Evolutionary conservation across 352 stramenopile species (phyloP), one percentile per base, ranked within the genome.

Genomic region (Phytophthora citricola): DNA sequence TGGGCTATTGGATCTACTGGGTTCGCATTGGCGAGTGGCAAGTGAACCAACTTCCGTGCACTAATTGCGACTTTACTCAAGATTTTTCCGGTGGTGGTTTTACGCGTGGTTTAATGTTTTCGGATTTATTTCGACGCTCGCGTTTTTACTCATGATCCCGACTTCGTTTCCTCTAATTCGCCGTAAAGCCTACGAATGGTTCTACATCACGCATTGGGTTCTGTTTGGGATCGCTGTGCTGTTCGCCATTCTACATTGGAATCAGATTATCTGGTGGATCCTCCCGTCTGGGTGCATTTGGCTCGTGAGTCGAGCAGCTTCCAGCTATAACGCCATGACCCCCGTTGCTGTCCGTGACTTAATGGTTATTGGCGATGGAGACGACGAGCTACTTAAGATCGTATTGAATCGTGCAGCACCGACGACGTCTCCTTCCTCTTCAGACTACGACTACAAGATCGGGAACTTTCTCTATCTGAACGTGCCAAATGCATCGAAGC

Each of bases 221-320:
- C 38, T 43, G 5, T 43, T 43, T 43, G 38, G 6, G 3, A 20
- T 43, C 7, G 38, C 38, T 20, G 38, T 43, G 14, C 15, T 43
- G 38, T 43, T 43, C 38, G 38, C 38, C n/a, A 43, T 43, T 43
- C n/a, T 43, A 14, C 38, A 43, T 20, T 43, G 38, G 38, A 43
- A 43, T 43, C 38, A 43, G 38, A 43, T 43, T 43, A 43, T 43
- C 8, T 43, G 38, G 38, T 43, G 38, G 38, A 43, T 43, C 38
- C 38, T 43, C 6, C 38, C 38, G n/a, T 43, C 38, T 43, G 38
- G 38, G n/a, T 43, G 38, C 15, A 20, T 43, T 43, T 43, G 38
- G 38, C 38, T 43, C 15, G 12, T 43, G 38, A 43, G 38, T 20
- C 14, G 15, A 43, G 38, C 38, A 43, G 38, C 38, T 43, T 43